Conservation (phyloP, 768 basidiomycete genomes). For the Phlegmacium glaucopus region DNA sequence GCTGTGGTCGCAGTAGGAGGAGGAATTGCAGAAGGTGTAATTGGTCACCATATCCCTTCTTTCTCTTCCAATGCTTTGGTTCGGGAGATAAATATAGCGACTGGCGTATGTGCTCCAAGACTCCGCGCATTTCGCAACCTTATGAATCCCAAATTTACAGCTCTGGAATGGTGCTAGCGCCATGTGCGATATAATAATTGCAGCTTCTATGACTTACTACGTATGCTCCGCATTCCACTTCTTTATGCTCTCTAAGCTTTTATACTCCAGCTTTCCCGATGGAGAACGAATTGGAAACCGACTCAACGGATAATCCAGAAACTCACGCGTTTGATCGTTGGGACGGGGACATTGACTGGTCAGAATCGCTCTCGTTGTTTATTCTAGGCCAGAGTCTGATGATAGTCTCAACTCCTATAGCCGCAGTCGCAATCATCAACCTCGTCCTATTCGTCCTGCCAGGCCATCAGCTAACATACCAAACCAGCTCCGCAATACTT, state of each 20-base stretch:
- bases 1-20: slow-evolving; percentile 13
- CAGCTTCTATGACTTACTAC: slow-evolving; percentile 18
- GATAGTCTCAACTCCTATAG: slow-evolving; percentile 1
- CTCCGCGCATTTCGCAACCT: neutral
- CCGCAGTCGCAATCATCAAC: slow-evolving; percentile 13
- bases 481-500: slow-evolving; percentile 7
- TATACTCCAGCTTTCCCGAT: slow-evolving; percentile 4
- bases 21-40: slow-evolving; percentile 5
- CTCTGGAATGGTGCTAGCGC: slow-evolving; percentile 18
- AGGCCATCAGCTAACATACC: slow-evolving; percentile 7
- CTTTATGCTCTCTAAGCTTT: neutral
- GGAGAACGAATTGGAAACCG: neutral
- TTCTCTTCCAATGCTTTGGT: slow-evolving; percentile 9
- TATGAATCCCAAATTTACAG: neutral
- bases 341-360: slow-evolving; percentile 15
- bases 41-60: slow-evolving; percentile 4
- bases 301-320: slow-evolving; percentile 7
- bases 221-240: neutral
- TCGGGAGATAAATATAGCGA: slow-evolving; percentile 2
- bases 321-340: slow-evolving; percentile 11
- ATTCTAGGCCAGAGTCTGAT: neutral
- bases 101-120: slow-evolving; percentile 3
- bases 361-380: neutral
- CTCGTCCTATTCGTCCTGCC: slow-evolving; percentile 7
- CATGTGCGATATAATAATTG: slow-evolving; percentile 16